Base-by-base conservation (phyloP, 768 basidiomycete species). In the Lactarius sp. region DNA sequence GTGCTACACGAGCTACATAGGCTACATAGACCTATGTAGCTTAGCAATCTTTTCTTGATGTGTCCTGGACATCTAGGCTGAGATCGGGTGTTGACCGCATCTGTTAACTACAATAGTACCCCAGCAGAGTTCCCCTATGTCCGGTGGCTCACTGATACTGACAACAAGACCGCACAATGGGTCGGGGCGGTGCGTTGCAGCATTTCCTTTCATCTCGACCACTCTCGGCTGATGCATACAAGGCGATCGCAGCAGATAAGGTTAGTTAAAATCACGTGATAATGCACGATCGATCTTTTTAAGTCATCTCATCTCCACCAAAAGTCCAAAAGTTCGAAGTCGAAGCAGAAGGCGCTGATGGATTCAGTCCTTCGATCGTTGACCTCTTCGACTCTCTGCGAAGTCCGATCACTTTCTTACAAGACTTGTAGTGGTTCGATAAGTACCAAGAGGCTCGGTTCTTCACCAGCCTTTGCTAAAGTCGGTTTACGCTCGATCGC, bases 351-450 rank as follows among this genome's bases (percentile, higher is more conserved):
- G 82, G 90, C 65, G 63, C 79, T 12, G 85, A 91, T 74, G 90
- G 90, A 0, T 92, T 95, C 70, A 96, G 93, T 69, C 94, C 95
- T n/a, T 98, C 96, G 0, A 95, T 99, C 59, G 87, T 94, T 27
- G 97, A 99, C 74, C 80, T 99, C 1, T 98, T 98, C 70, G 94
- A 94, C 66, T 97, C 94, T 3, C 80, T 98, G 59, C 85, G 92
- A 56, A 94, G 91, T 69, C 94, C 96, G 0, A 88, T 94, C 70
- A 83, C 84, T 61, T 94, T 97, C 75, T 74, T 99, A 52, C 83
- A 92, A 73, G 90, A 91, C 53, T 77, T 99, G 46, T 84, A 94
- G 64, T 99, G 97, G 97, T 86, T 88, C 12, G 92, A 98, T 71
- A 84, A 86, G 54, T 90, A 90, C 67, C 90, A 95, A 72, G 83